A percentile compares a stretch with the other conserved stretches of the same genome.
Conservation (phyloP, 108 stramenopile genomes). For the Parietichytrium sp. region DNA sequence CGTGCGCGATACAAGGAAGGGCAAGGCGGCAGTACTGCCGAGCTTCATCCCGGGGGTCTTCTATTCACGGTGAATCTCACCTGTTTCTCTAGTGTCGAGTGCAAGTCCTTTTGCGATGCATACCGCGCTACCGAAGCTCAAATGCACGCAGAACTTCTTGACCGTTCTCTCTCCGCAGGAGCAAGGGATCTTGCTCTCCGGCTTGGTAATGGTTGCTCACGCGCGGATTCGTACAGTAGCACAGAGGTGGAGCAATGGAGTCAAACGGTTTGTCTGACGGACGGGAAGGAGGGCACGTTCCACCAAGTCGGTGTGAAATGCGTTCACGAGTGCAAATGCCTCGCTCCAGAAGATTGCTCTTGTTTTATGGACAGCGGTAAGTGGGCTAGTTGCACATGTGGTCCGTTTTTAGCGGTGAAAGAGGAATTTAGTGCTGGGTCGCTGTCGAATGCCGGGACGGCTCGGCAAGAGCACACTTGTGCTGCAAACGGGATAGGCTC, state of each 20-base stretch:
- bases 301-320: background rate
- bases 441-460: too few species aligned
- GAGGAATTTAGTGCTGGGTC: too few species aligned
- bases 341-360: background rate
- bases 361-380: constrained; percentile 32
- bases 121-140: too few species aligned
- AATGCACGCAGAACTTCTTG: background rate
- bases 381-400: constrained; percentile 4
- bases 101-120: constrained; percentile 6
- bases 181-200: too few species aligned
- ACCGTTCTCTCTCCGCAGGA: too few species aligned
- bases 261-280: background rate
- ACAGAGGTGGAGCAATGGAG: too few species aligned
- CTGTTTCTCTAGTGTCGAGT: background rate
- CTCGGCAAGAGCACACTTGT: too few species aligned
- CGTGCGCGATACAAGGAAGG: too few species aligned
- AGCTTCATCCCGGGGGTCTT: background rate
- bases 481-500: background rate
- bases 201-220: too few species aligned
- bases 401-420: background rate
- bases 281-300: background rate
- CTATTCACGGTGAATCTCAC: background rate
- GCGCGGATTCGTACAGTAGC: too few species aligned
- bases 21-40: background rate
- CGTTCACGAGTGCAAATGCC: background rate